Evolutionary conservation across 768 basidiomycete species (phyloP), one percentile per base, ranked within the genome.

Genomic region (Leucosporidium yakuticum): DNA sequence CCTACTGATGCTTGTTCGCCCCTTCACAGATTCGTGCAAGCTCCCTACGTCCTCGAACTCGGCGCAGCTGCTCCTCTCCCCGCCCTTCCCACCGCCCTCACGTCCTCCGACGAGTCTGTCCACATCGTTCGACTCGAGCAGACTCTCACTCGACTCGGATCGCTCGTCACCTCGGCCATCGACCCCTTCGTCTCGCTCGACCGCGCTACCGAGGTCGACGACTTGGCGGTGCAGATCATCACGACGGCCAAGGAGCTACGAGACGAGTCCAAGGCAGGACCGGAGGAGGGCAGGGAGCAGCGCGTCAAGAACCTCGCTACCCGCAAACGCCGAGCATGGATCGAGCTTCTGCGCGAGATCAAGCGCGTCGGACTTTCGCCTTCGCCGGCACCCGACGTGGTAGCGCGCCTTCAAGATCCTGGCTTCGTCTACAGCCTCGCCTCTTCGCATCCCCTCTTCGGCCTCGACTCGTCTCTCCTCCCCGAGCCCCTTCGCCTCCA

Each of bases 281-380:
- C 80, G 71, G 68, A 84, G 80, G 67, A 89, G 85, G 79, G 79
- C 36, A 79, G 84, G 83, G 71, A 82, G 79, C 80, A 81, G 74
- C 69, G 76, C 44, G 75, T 80, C 62, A 94, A 93, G 77, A 85
- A 86, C 27, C 79, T 97, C 15, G 81, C 89, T 50, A 84, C 85
- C 5, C 85, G 90, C 58, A 99, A 98, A 80, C 82, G 89, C 69
- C 90, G 90, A 76, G 93, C 93, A 0, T 91, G 88, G 85, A 87
- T 88, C 32, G 93, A 98, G 76, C 81, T 96, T 25, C 81, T 96
- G 69, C 95, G 92, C 78, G 91, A 93, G 75, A 80, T 96, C 62
- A 90, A 90, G 77, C 83, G 84, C 2, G 81, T 84, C 25, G 96
- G 96, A 25, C 82, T 97, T 39, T 69, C 72, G 21, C 69, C 72